phyloP scores from a whole-genome alignment of 2,329 filamentous ascomycete species.

The Fusarium tricinctum region DNA sequence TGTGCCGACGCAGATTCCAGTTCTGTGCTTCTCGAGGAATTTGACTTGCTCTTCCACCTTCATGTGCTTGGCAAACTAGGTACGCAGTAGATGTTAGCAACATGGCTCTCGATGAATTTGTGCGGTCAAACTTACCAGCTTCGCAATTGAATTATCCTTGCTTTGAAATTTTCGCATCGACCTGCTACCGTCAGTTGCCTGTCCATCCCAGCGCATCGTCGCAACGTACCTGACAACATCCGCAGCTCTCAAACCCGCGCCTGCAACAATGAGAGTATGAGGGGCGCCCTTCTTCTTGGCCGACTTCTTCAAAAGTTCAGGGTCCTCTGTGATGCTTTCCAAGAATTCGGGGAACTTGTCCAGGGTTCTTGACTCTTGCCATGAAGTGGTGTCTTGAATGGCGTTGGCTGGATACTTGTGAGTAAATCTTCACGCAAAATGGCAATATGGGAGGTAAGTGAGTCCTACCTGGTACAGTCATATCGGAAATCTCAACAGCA shows the following conservation, averaged over 20 bases:
- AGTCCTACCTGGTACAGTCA: slow-evolving; percentile 79
- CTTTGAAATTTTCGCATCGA: slow-evolving; percentile 82
- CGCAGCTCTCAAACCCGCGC: slow-evolving; percentile 86
- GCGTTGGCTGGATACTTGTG: slow-evolving; percentile 68
- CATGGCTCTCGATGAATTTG: too few species aligned
- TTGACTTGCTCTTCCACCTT: slow-evolving; percentile 89
- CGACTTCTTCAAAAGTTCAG: slow-evolving; percentile 72
- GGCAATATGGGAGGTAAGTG: neutral
- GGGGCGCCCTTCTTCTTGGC: slow-evolving; percentile 78
- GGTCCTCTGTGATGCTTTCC: slow-evolving; percentile 72
- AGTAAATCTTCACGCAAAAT: neutral
- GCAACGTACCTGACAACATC: slow-evolving; percentile 77
- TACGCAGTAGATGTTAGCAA: neutral
- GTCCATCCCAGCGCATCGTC: too few species aligned
- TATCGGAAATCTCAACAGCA: slow-evolving; percentile 84
- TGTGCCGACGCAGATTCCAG: slow-evolving; percentile 91
- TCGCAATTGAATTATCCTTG: slow-evolving; percentile 83
- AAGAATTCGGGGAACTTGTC: slow-evolving; percentile 85
- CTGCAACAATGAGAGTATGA: slow-evolving; percentile 90
- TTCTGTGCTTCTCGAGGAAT: slow-evolving; percentile 77
- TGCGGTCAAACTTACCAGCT: slow-evolving; percentile 68
- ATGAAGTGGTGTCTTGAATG: slow-evolving; percentile 85
- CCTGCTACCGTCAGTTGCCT: slow-evolving; percentile 58
- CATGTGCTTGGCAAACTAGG: slow-evolving; percentile 98
- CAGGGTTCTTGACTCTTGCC: slow-evolving; percentile 74